Base-by-base conservation (phyloP, 768 basidiomycete species). In the Saitozyma sp. region DNA sequence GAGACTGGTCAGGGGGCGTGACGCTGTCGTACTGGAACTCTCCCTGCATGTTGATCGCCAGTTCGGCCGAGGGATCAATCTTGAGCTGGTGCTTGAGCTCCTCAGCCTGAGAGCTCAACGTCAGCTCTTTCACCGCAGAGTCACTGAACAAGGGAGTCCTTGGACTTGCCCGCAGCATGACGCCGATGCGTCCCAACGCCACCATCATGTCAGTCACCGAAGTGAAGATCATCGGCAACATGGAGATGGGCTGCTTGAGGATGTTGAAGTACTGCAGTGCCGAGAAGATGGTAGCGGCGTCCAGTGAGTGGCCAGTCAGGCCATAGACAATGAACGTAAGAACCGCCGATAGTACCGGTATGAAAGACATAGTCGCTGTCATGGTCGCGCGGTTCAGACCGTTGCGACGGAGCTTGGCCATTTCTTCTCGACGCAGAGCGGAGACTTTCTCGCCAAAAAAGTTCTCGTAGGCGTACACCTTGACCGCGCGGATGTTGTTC, bases 401-500 rank as follows among this genome's bases (percentile, higher is more conserved):
- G 48, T 71, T 74, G 16, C 63, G 49, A 16, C 64, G 56, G 38
- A 80, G 58, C 43, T 75, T 61, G 0, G 39, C 58, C 14, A 78
- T 55, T 51, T 80, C 79, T 38, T 73, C 42, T 46, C 55, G 55
- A 17, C 79, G 61, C 52, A 76, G 59, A 0, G 59, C 63, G 6
- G 66, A 51, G 39, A 78, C 65, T 29, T 71, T 65, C 0, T 57
- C 39, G 10, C 64, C 68, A 48, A 80, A 80, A 54, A 68, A 74
- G 37, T 59, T 59, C 69, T 86, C 86, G 84, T 85, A 88, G 0
- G 84, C 85, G 69, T 86, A 88, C 38, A 83, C 79, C 76, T 89
- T 89, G 68, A 89, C 82, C 6, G 87, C 81, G 4, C 88, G 83
- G 59, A 89, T 87, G 48, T 86, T 86, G 74, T 87, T 86, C 13